phyloP scores from a whole-genome alignment of 225 moss, liverwort and hornwort genomes.

The Pseudoscleropodium purum region DNA sequence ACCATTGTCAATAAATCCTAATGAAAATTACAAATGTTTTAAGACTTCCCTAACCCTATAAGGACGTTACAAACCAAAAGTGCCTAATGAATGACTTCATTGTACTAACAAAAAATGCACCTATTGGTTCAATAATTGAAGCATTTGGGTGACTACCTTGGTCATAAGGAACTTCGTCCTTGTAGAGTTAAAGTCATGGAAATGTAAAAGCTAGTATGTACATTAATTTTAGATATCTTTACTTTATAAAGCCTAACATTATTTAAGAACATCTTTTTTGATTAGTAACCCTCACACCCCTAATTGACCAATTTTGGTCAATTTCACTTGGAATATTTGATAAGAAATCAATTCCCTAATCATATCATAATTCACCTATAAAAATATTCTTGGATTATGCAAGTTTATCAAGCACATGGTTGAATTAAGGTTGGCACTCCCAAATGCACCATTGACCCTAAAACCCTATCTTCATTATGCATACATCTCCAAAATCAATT shows the following conservation, averaged over 20 bases:
- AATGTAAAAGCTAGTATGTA: background rate
- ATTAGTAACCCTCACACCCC: too few relatives aligned
- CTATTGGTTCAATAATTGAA: too few relatives aligned
- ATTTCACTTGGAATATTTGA: background rate
- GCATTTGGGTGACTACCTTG: too few relatives aligned
- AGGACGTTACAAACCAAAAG: too few relatives aligned
- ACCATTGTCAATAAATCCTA: background rate
- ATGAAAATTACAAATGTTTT: background rate
- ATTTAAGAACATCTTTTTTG: background rate
- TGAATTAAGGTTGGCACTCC: fast-evolving
- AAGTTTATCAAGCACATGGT: background rate
- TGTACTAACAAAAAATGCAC: too few relatives aligned
- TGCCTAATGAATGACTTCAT: too few relatives aligned
- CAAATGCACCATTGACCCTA: fast-evolving
- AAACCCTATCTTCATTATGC: fast-evolving
- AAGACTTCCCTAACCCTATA: background rate
- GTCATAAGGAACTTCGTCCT: too few relatives aligned
- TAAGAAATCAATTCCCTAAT: background rate
- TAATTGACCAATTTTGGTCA: too few relatives aligned
- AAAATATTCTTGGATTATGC: background rate
- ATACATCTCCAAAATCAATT: background rate
- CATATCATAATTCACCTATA: background rate
- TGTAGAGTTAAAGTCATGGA: too few relatives aligned
- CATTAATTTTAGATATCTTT: background rate
- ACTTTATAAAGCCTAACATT: background rate